A percentile compares a stretch with the other conserved stretches of the same genome.
phyloP scores from a whole-genome alignment of 306 rosid species.

The Herpetospermum pedunculosum region DNA sequence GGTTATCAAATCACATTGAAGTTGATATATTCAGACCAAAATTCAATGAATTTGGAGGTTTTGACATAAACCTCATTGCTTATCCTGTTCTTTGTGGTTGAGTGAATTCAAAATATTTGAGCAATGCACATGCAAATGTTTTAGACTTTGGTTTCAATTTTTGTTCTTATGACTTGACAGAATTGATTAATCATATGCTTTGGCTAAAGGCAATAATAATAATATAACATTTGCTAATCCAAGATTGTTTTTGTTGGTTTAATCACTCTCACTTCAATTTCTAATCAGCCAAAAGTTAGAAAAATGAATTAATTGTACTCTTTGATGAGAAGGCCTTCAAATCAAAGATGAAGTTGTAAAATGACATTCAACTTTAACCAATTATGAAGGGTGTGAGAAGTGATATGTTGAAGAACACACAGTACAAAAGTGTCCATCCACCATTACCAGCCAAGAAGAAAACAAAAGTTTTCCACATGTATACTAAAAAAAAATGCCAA shows the following conservation, averaged over 20 bases:
- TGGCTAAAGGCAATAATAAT: neutral
- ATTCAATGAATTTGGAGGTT: neutral
- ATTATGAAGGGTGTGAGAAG: neutral
- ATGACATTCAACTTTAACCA: neutral
- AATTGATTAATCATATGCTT: conserved; percentile 1
- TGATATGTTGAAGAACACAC: conserved; percentile 1
- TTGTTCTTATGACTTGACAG: neutral
- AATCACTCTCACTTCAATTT: neutral
- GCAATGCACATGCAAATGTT: conserved; percentile 7
- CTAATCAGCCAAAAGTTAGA: neutral
- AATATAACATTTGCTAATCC: neutral
- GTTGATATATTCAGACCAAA: neutral
- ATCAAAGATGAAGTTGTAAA: neutral
- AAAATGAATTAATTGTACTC: neutral
- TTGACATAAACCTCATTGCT: neutral
- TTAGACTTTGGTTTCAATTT: neutral
- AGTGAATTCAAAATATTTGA: neutral
- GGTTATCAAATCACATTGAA: conserved; percentile 1
- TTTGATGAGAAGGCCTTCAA: neutral
- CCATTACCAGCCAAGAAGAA: neutral
- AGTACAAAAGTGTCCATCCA: neutral
- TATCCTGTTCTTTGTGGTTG: neutral
- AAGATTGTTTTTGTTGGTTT: neutral
- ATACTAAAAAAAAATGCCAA: neutral
- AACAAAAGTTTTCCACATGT: neutral